Conservation (phyloP, 371 early-diverging fungal genomes). For the Rhizopus arrhizus region DNA sequence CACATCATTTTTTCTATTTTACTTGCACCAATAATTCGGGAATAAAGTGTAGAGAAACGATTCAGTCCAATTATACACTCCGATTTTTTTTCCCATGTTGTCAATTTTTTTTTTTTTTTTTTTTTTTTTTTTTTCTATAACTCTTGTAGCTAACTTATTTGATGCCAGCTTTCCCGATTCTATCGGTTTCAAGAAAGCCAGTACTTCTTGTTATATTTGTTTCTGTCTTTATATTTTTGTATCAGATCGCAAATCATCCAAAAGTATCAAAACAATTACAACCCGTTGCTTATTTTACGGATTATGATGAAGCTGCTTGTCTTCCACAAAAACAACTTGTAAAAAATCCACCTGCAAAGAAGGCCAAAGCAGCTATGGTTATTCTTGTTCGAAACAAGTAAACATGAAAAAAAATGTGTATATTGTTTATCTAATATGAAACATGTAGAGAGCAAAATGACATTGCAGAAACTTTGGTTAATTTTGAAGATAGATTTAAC, state of each 20-base stretch:
- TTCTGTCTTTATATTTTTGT: slow-evolving; percentile 38
- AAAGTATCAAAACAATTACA: slow-evolving; percentile 43
- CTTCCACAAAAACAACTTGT: slow-evolving; percentile 44
- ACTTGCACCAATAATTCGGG: too few species aligned
- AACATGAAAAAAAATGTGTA: slow-evolving; percentile 2
- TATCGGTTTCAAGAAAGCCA: slow-evolving; percentile 40
- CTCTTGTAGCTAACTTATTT: too few species aligned
- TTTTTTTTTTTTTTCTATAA: too few species aligned
- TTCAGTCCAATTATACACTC: too few species aligned
- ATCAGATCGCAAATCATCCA: slow-evolving; percentile 51
- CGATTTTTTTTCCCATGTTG: too few species aligned
- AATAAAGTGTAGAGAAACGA: too few species aligned
- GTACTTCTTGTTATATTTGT: slow-evolving; percentile 35
- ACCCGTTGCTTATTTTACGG: slow-evolving; percentile 48
- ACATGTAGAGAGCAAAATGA: slow-evolving; percentile 40
- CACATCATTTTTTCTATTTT: too few species aligned
- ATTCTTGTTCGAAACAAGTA: slow-evolving; percentile 55
- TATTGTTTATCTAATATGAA: neutral
- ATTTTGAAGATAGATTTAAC: slow-evolving; percentile 54
- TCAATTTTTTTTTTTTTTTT: too few species aligned
- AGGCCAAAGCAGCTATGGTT: slow-evolving; percentile 56
- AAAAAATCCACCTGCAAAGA: slow-evolving; percentile 40
- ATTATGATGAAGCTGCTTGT: slow-evolving; percentile 52
- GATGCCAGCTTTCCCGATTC: slow-evolving; percentile 14
- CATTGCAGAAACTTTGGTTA: slow-evolving; percentile 43